A percentile compares a stretch with the other conserved stretches of the same genome.
phyloP scores from a whole-genome alignment of 352 stramenopile genomes.

The Phytophthora palmivora region DNA sequence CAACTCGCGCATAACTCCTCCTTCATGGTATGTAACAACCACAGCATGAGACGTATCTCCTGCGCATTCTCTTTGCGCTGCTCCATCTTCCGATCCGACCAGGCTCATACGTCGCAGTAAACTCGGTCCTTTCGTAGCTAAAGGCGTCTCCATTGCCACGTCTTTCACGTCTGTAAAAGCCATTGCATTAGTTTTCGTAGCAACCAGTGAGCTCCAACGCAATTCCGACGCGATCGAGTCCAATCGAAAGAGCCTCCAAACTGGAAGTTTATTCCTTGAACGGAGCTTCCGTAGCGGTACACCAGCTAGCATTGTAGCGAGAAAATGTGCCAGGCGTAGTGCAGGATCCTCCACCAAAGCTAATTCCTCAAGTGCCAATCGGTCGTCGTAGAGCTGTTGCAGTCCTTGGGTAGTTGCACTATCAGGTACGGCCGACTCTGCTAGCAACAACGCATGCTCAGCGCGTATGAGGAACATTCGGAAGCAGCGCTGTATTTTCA shows the following conservation, averaged over 20 bases:
- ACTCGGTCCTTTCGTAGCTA: conserved; percentile 28
- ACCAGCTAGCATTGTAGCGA: conserved; percentile 68
- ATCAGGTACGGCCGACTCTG: conserved; percentile 60
- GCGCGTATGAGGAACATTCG: conserved; percentile 47
- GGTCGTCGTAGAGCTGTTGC: conserved; percentile 57
- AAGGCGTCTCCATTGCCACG: conserved; percentile 53
- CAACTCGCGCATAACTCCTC: conserved; percentile 39
- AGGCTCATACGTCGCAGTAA: conserved; percentile 22
- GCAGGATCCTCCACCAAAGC: conserved; percentile 49
- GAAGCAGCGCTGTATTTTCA: conserved; percentile 71
- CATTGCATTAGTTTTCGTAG: conserved; percentile 42
- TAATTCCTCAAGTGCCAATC: conserved; percentile 72
- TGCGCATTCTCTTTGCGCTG: conserved; percentile 4
- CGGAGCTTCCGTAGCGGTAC: conserved; percentile 68
- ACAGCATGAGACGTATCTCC: conserved; percentile 35
- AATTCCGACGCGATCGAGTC: conserved; percentile 68
- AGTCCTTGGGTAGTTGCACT: conserved; percentile 48
- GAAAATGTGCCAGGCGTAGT: conserved; percentile 61
- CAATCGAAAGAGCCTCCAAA: conserved; percentile 66
- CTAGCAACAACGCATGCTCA: conserved; percentile 61
- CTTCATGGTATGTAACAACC: conserved; percentile 47
- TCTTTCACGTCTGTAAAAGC: conserved; percentile 53
- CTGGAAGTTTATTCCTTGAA: conserved; percentile 53
- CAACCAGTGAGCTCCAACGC: conserved; percentile 55
- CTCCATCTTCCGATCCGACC: conserved; percentile 3